Conservation (phyloP, 169 alveolate genomes). For the Cryptosporidium sp. region DNA sequence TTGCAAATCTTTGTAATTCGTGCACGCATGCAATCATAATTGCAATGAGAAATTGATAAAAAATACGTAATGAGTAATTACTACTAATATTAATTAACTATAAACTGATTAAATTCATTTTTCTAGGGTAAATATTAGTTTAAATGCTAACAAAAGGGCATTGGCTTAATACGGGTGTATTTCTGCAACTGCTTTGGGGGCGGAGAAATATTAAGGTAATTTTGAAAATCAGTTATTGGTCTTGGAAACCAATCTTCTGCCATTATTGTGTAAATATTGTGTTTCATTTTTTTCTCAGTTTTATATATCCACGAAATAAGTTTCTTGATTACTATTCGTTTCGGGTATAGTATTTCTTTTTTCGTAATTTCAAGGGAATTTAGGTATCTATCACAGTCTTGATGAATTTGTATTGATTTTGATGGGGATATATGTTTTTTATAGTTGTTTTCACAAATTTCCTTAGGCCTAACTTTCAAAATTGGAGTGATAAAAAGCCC, state of each 20-base stretch:
- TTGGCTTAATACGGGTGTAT: slow-evolving; percentile 13
- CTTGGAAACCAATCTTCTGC: slow-evolving; percentile 22
- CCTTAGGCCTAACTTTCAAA: slow-evolving; percentile 14
- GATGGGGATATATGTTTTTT: background rate
- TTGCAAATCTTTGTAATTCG: background rate
- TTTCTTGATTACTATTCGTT: background rate
- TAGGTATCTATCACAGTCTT: slow-evolving; percentile 1
- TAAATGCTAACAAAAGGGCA: background rate
- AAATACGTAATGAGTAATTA: too few species aligned
- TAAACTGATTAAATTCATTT: too few species aligned
- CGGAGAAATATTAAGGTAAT: background rate
- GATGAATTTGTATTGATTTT: slow-evolving; percentile 11
- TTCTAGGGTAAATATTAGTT: background rate
- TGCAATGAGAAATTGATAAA: background rate
- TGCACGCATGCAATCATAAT: background rate
- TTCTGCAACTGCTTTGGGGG: slow-evolving; percentile 11
- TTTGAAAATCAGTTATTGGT: slow-evolving; percentile 25
- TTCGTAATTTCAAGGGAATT: background rate
- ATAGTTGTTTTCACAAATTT: background rate
- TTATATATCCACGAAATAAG: slow-evolving; percentile 24
- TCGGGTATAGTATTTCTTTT: background rate
- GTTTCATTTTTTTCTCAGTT: slow-evolving; percentile 3
- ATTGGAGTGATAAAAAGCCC: slow-evolving; percentile 20
- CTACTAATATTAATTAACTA: too few species aligned
- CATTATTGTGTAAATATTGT: slow-evolving; percentile 1